Conservation (phyloP, 129 eudicot genomes). For the Mikania micrantha region DNA sequence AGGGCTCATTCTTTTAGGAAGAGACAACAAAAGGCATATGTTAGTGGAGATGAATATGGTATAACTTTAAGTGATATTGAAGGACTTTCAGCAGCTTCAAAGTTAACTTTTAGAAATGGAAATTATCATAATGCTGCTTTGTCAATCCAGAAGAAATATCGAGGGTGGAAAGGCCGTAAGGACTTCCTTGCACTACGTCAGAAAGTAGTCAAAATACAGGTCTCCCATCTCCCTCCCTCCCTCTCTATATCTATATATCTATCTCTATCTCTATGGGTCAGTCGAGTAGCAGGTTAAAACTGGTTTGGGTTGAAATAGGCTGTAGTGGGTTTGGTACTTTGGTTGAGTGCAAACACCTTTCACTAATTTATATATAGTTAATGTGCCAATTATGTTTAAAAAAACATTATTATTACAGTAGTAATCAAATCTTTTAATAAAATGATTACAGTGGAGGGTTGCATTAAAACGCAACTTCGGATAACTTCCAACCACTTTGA, state of each 20-base stretch:
- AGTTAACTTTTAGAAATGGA: slow-evolving; percentile 47
- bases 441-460: neutral
- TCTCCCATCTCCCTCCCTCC: too few species aligned
- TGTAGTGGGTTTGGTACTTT: too few species aligned
- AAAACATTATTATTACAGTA: neutral
- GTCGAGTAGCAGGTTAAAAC: neutral
- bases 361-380: neutral
- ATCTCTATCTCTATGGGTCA: neutral
- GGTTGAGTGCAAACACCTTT: neutral
- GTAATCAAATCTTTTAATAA: neutral
- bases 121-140: slow-evolving; percentile 66
- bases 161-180: slow-evolving; percentile 89
- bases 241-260: too few species aligned
- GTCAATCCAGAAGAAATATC: slow-evolving; percentile 83
- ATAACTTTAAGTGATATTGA: slow-evolving; percentile 45
- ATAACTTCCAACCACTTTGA: neutral
- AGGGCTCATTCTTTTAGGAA: slow-evolving; percentile 92
- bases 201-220: slow-evolving; percentile 98
- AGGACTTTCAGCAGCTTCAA: slow-evolving; percentile 71
- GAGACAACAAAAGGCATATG: slow-evolving; percentile 50
- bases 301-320: neutral
- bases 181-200: slow-evolving; percentile 78
- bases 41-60: slow-evolving; percentile 45
- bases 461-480: neutral
- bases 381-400: neutral